Base-by-base conservation (phyloP, 768 basidiomycete genomes). In the Coprinopsis strossmayeri region DNA sequence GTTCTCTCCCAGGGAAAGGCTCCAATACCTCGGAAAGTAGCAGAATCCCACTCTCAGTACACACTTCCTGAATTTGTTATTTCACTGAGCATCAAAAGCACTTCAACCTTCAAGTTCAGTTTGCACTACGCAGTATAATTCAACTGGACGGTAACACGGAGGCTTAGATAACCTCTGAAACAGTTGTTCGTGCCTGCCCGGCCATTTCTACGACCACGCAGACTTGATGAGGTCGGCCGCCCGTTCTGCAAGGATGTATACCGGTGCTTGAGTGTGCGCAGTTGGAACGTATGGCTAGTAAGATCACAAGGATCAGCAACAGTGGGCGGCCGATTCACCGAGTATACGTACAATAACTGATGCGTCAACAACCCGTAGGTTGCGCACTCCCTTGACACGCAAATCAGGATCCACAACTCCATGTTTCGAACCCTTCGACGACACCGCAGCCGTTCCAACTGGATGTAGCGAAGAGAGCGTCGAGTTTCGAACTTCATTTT, bases 211-310 rank as follows among this genome's bases (percentile, higher is more conserved):
- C n/a, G n/a, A n/a, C n/a, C n/a, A n/a, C n/a, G n/a, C n/a, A n/a
- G n/a, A n/a, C n/a, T n/a, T n/a, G n/a, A n/a, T n/a, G 20, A 50
- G 20, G 25, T 34, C 49, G 15, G 25, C 42, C 3, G 49, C 49
- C 4, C 49, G n/a, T 28, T 50, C 49, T 24, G 49, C 49, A 7
- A 50, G 24, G 15, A 38, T 45, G 32, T 50, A 50, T 4, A 45
- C 43, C 7, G 34, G 20, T 15, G 49, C 49, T 38, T 50, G 49
- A 1, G 43, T 34, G 27, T 50, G 49, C 2, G 42, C 39, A 10
- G 39, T 26, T 4, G 49, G 49, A 4, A 45, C 41, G n/a, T 17
- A 27, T 2, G 49, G 49, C 49, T 50, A 27, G 30, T 10, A 34
- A 15, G 5, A 46, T n/a, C 15, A 17, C n/a, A 20, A 46, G 28